phyloP scores from a whole-genome alignment of 2,329 filamentous ascomycete genomes.

The Cercospora citrullina region DNA sequence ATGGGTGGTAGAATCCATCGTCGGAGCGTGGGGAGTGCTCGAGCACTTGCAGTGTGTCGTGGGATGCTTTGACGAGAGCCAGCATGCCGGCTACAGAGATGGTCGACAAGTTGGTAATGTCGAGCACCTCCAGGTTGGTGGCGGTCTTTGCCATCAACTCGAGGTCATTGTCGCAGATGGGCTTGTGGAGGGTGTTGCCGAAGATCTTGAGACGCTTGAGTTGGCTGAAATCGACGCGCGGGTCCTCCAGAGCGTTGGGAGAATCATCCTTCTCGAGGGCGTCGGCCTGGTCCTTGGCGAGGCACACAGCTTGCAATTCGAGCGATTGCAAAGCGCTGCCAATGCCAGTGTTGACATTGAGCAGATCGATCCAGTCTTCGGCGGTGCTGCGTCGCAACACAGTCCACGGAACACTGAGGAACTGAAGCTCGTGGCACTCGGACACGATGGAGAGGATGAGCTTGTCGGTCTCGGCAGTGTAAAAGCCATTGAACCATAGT shows the following conservation, averaged over 20 bases:
- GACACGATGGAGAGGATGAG: constrained; percentile 52
- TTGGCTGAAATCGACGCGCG: constrained; percentile 49
- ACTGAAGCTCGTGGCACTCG: constrained; percentile 50
- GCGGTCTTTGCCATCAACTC: constrained; percentile 53
- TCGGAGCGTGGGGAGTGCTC: constrained; percentile 56
- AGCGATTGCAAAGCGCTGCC: constrained; percentile 51
- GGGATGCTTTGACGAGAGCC: constrained; percentile 53
- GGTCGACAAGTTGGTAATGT: constrained; percentile 55
- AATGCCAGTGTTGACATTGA: constrained; percentile 43
- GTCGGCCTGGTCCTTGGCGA: constrained; percentile 48
- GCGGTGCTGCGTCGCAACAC: constrained; percentile 51
- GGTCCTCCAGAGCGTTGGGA: constrained; percentile 45
- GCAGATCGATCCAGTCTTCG: constrained; percentile 51
- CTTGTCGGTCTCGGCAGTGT: constrained; percentile 52
- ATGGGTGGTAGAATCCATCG: constrained; percentile 54
- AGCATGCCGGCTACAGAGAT: constrained; percentile 56
- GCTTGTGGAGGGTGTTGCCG: constrained; percentile 55
- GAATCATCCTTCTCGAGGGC: constrained; percentile 43
- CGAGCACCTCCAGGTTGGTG: constrained; percentile 53
- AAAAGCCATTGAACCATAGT: constrained; percentile 58
- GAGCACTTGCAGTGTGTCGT: constrained; percentile 50
- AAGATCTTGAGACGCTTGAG: constrained; percentile 56
- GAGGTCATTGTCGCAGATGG: constrained; percentile 53
- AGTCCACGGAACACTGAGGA: constrained; percentile 56
- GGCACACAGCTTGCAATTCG: constrained; percentile 53